Conservation (phyloP, 371 early-diverging fungal genomes). For the Actinomucor elegans region DNA sequence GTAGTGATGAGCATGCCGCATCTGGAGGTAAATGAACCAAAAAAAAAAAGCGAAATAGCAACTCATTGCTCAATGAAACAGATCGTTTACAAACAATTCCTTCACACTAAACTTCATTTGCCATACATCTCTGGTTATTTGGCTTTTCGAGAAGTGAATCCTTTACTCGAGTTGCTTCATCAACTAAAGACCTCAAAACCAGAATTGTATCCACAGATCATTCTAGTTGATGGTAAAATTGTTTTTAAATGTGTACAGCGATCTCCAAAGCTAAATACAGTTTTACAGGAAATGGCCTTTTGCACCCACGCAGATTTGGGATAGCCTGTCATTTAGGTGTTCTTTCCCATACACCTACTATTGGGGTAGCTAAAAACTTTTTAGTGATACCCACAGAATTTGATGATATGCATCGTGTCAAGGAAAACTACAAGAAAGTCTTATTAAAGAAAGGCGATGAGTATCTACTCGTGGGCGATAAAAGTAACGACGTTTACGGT, state of each 20-base stretch:
- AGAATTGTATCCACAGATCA: constrained; percentile 67
- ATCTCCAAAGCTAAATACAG: too few species aligned
- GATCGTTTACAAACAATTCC: constrained; percentile 57
- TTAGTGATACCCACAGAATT: constrained; percentile 59
- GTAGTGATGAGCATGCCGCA: constrained; percentile 67
- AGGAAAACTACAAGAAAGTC: constrained; percentile 20
- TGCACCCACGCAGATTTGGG: constrained; percentile 89
- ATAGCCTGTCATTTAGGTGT: constrained; percentile 89
- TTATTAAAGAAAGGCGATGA: constrained; percentile 39
- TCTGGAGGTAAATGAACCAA: constrained; percentile 40
- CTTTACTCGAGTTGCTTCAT: constrained; percentile 56
- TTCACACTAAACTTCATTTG: constrained; percentile 56
- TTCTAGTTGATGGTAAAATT: constrained; percentile 84
- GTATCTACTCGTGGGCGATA: constrained; percentile 36
- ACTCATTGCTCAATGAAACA: constrained; percentile 8
- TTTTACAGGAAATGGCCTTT: constrained; percentile 64
- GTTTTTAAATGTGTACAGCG: too few species aligned
- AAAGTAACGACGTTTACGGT: constrained; percentile 59
- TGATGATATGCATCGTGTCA: constrained; percentile 25
- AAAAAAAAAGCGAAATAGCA: too few species aligned
- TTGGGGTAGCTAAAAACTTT: constrained; percentile 92
- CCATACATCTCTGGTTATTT: constrained; percentile 89
- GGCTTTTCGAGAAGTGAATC: constrained; percentile 84
- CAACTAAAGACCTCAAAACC: constrained; percentile 49
- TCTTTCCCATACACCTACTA: constrained; percentile 64